phyloP scores from a whole-genome alignment of 169 alveolate species.

The Cryptosporidium andersoni region DNA sequence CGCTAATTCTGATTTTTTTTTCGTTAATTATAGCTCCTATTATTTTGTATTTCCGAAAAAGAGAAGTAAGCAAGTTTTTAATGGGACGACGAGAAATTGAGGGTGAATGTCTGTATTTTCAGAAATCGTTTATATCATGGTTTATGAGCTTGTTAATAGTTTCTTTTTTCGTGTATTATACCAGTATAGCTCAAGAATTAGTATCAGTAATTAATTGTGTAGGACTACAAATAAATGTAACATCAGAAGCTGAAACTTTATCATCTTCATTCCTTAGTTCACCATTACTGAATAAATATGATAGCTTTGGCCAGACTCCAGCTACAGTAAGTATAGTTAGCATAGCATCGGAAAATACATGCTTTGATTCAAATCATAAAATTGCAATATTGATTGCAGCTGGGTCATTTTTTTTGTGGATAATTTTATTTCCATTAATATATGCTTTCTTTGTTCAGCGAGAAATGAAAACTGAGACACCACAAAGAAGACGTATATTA shows the following conservation, averaged over 20 bases:
- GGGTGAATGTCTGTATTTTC: constrained; percentile 66
- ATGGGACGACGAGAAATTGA: constrained; percentile 65
- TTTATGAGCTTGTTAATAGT: constrained; percentile 51
- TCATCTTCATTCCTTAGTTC: not conserved
- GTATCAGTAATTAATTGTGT: constrained; percentile 20
- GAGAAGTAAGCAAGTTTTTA: constrained; percentile 32
- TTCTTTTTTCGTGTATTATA: constrained; percentile 21
- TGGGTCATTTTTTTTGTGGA: constrained; percentile 8
- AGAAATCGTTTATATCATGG: constrained; percentile 53
- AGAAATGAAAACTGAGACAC: constrained; percentile 33
- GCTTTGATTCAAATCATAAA: constrained; percentile 41
- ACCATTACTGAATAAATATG: not conserved
- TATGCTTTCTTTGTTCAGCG: constrained; percentile 13
- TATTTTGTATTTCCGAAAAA: constrained; percentile 28
- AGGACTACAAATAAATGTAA: constrained; percentile 9
- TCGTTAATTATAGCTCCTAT: constrained; percentile 52
- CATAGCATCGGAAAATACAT: constrained; percentile 57
- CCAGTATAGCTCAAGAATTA: constrained; percentile 11
- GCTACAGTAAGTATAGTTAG: constrained; percentile 17
- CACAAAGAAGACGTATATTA: constrained; percentile 52
- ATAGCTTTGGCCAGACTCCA: not conserved
- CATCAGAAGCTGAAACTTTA: not conserved
- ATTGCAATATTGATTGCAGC: constrained; percentile 11
- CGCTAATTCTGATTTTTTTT: constrained; percentile 12
- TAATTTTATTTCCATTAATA: constrained; percentile 34